These are phyloP conservation scores for Candida piceae DNA, from an alignment of 805 yeast species.

Conservation along the genomic window DNA sequence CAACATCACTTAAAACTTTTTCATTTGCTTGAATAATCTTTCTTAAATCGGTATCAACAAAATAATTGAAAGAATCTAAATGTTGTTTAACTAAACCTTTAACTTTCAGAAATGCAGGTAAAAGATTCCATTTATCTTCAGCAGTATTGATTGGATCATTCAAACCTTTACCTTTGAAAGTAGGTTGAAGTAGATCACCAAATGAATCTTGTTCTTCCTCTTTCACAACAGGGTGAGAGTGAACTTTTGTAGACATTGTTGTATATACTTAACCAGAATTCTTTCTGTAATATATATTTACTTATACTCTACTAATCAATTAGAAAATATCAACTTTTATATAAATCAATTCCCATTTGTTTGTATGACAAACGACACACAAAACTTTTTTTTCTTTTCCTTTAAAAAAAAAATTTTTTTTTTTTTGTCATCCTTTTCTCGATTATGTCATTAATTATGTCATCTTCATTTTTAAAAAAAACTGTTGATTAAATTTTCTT, in stretches of 20 bases:
- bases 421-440: no score
- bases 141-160: constrained; percentile 89
- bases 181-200: constrained; percentile 71
- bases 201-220: constrained; percentile 43
- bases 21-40: constrained; percentile 92
- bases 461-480: no score
- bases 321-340: no score
- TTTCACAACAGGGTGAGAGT: not conserved
- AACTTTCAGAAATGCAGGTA: constrained; percentile 93
- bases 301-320: no score
- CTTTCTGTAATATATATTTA: no score
- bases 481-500: no score
- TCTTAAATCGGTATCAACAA: constrained; percentile 88
- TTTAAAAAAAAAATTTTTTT: no score
- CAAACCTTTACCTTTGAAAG: constrained; percentile 78
- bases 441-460: no score
- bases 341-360: no score
- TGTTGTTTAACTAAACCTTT: constrained; percentile 97
- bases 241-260: not conserved
- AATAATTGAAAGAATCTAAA: constrained; percentile 95
- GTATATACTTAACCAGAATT: no score
- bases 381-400: no score
- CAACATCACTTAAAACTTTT: constrained; percentile 85
- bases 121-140: constrained; percentile 92
- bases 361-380: no score